Evolutionary conservation across 306 rosid species (phyloP).

Genomic region (Comarum palustre): DNA sequence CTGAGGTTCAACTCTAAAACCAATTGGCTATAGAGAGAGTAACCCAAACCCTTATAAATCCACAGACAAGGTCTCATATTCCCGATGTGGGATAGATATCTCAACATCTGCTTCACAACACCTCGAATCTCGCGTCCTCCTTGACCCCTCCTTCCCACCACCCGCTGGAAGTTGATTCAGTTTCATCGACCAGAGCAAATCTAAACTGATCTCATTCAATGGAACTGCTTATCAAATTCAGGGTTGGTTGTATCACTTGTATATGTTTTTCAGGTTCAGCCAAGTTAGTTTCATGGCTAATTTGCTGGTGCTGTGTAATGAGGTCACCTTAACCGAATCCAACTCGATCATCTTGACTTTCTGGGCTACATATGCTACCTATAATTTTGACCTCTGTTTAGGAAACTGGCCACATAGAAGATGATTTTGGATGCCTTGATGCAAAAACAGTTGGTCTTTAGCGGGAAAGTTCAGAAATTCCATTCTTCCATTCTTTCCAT

Average conservation of each 20-base stretch:
- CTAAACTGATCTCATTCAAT: not conserved
- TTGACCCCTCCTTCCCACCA: too few species aligned
- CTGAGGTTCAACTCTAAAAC: too few species aligned
- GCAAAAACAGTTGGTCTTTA: too few species aligned
- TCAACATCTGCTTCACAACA: too few species aligned
- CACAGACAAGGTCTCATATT: too few species aligned
- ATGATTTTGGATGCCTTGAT: too few species aligned
- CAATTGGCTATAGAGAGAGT: too few species aligned
- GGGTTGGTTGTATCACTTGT: not conserved
- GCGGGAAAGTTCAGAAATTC: not conserved
- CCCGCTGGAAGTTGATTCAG: not conserved
- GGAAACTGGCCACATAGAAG: too few species aligned
- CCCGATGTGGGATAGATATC: too few species aligned
- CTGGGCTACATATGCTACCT: slow-evolving; percentile 15
- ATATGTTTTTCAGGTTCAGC: not conserved
- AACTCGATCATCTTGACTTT: slow-evolving; percentile 23
- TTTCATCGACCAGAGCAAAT: not conserved
- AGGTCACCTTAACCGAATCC: slow-evolving; percentile 21
- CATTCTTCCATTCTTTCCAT: not conserved
- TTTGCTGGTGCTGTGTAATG: slow-evolving; percentile 27
- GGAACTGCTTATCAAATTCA: not conserved
- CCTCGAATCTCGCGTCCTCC: too few species aligned
- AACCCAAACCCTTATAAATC: too few species aligned
- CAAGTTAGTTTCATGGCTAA: not conserved
- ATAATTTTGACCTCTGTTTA: slow-evolving; percentile 14